phyloP scores from a whole-genome alignment of 495 filamentous ascomycete genomes.

The Hyaloscypha bicolor region DNA sequence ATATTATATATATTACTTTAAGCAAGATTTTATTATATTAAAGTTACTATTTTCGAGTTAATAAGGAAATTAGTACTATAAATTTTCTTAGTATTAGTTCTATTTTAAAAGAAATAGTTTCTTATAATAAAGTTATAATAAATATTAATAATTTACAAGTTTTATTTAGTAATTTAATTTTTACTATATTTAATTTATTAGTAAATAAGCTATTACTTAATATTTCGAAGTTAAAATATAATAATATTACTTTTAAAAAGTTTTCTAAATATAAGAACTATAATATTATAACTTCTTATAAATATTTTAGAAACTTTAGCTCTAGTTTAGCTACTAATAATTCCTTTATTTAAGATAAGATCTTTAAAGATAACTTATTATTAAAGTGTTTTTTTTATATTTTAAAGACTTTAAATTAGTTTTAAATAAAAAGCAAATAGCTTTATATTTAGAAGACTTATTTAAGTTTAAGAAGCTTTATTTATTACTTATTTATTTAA shows the following conservation, averaged over 20 bases:
- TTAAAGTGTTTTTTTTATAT: not conserved
- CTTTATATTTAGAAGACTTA: not conserved
- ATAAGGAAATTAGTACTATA: not conserved
- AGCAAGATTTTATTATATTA: not conserved
- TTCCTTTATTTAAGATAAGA: not conserved
- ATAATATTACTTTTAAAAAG: not conserved
- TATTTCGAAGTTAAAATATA: not conserved
- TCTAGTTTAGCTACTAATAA: not conserved
- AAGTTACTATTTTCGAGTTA: not conserved
- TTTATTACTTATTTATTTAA: conserved; percentile 2
- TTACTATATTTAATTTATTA: not conserved
- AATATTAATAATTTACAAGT: not conserved
- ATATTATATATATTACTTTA: not conserved
- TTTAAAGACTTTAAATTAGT: not conserved
- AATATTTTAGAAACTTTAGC: not conserved
- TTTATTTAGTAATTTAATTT: not conserved
- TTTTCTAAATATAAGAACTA: not conserved
- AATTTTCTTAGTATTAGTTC: conserved; percentile 5
- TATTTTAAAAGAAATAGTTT: not conserved
- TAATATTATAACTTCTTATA: not conserved
- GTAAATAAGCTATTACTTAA: not conserved
- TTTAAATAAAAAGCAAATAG: not conserved
- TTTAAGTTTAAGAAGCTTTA: not conserved
- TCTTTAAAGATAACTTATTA: not conserved
- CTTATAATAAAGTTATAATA: conserved; percentile 8